Evolutionary conservation across 805 yeast species (phyloP).

Genomic region (Kodamaea fukazawae): DNA sequence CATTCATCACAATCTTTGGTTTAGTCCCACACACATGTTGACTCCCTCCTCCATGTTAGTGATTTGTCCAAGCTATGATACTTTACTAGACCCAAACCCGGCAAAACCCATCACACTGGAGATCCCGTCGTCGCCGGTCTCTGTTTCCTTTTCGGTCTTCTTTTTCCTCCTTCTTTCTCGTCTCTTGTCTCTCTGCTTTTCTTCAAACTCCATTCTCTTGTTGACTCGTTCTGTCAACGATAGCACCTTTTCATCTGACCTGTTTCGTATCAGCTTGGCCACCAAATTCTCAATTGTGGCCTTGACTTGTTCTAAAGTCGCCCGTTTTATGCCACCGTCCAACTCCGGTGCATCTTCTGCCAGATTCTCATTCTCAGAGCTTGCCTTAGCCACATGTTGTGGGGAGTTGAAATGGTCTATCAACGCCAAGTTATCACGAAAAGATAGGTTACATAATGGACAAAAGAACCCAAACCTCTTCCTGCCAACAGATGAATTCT

Average conservation of each 20-base stretch:
- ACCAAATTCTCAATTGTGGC: constrained; percentile 29
- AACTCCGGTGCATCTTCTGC: constrained; percentile 16
- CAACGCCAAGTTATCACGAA: constrained; percentile 76
- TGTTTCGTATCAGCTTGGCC: constrained; percentile 19
- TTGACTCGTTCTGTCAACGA: constrained; percentile 42
- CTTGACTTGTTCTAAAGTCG: constrained; percentile 33
- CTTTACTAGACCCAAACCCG: constrained; percentile 43
- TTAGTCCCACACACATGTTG: too few species aligned
- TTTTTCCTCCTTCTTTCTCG: constrained; percentile 21
- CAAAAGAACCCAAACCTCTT: constrained; percentile 85
- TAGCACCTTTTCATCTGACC: constrained; percentile 14
- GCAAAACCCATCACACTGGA: constrained; percentile 56
- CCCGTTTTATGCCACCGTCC: constrained; percentile 37
- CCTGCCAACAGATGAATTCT: constrained; percentile 21
- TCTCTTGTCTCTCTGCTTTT: constrained; percentile 28
- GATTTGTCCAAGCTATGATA: too few species aligned
- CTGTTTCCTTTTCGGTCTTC: constrained; percentile 14
- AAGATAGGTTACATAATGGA: constrained; percentile 73
- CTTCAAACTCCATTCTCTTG: constrained; percentile 37
- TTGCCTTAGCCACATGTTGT: constrained; percentile 52
- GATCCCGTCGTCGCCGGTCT: constrained; percentile 24
- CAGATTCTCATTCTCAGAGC: constrained; percentile 12
- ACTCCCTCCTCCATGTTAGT: too few species aligned
- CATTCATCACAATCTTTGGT: constrained; percentile 32
- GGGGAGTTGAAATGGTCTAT: constrained; percentile 81